Conservation (phyloP, 345 rosid species). For the Isatis tinctoria region DNA sequence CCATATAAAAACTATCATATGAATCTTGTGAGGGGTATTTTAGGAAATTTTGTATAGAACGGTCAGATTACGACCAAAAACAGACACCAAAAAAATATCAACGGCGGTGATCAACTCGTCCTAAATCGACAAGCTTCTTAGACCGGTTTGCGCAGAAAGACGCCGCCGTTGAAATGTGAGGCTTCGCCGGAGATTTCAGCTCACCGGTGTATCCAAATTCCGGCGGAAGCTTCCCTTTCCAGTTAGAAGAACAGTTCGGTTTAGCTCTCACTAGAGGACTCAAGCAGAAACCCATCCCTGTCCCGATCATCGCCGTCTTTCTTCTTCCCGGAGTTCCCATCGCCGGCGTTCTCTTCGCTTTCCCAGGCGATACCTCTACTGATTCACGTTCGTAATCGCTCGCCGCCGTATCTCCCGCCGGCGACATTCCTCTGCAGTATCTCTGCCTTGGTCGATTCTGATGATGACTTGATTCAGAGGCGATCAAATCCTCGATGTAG, state of each 20-base stretch:
- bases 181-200: slow-evolving; percentile 45
- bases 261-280: slow-evolving; percentile 91
- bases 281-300: slow-evolving; percentile 74
- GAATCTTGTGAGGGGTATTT: slow-evolving; percentile 27
- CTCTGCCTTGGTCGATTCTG: slow-evolving; percentile 31
- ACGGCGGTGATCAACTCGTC: slow-evolving; percentile 65
- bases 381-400: slow-evolving; percentile 38
- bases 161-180: slow-evolving; percentile 69
- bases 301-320: slow-evolving; percentile 27
- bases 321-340: slow-evolving; percentile 36
- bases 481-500: slow-evolving; percentile 32
- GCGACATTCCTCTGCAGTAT: slow-evolving; percentile 79
- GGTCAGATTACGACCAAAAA: slow-evolving; percentile 29
- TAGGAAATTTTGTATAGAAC: slow-evolving; percentile 8
- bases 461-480: neutral
- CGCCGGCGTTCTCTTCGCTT: slow-evolving; percentile 34
- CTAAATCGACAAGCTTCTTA: slow-evolving; percentile 85
- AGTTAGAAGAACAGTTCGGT: slow-evolving; percentile 62
- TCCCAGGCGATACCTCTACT: slow-evolving; percentile 45
- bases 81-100: slow-evolving; percentile 21
- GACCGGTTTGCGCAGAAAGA: slow-evolving; percentile 74
- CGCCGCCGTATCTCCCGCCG: slow-evolving; percentile 35
- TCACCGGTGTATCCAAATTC: slow-evolving; percentile 53
- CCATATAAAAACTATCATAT: neutral
- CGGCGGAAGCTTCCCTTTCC: slow-evolving; percentile 47